Evolutionary conservation across 1,284 basidiomycete species (phyloP).

Genomic region (Ustilago trichophora): DNA sequence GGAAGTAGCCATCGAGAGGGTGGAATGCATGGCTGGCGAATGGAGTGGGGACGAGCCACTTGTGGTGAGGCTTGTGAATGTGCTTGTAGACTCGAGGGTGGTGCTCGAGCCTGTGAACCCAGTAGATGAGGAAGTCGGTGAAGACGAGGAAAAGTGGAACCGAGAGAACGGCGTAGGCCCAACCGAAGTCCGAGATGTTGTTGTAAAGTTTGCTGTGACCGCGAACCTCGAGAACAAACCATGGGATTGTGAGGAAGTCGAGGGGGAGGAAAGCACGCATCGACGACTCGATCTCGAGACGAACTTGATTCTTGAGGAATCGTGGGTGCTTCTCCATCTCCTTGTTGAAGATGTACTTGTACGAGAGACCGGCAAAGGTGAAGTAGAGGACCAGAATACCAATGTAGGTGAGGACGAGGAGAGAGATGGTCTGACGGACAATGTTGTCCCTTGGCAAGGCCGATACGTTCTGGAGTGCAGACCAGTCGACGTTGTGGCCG

Average conservation of each 20-base stretch:
- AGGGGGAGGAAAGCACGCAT: slow-evolving; percentile 78
- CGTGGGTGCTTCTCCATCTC: slow-evolving; percentile 94
- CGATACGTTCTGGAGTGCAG: slow-evolving; percentile 27
- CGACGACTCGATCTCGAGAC: slow-evolving; percentile 81
- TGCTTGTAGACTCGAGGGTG: slow-evolving; percentile 86
- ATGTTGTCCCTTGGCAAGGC: slow-evolving; percentile 55
- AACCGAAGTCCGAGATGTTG: slow-evolving; percentile 71
- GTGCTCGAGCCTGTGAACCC: slow-evolving; percentile 92
- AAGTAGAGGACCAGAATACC: slow-evolving; percentile 79
- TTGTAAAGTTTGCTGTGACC: slow-evolving; percentile 85
- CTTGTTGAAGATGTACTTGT: slow-evolving; percentile 89
- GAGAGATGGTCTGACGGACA: slow-evolving; percentile 77
- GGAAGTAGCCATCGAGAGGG: slow-evolving; percentile 90
- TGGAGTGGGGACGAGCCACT: slow-evolving; percentile 97
- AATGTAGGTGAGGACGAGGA: slow-evolving; percentile 78
- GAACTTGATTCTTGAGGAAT: slow-evolving; percentile 84
- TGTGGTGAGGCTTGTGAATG: slow-evolving; percentile 96
- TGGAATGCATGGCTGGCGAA: slow-evolving; percentile 98
- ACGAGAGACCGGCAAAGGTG: slow-evolving; percentile 79
- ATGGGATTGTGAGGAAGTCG: slow-evolving; percentile 82
- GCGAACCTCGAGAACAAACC: slow-evolving; percentile 91
- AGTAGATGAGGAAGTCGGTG: slow-evolving; percentile 92
- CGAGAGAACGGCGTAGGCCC: slow-evolving; percentile 60
- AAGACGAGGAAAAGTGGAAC: slow-evolving; percentile 78
- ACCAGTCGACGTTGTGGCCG: slow-evolving; percentile 36